Conservation (phyloP, 1,139 yeast species). For the Pneumocystis oryctolagi region DNA sequence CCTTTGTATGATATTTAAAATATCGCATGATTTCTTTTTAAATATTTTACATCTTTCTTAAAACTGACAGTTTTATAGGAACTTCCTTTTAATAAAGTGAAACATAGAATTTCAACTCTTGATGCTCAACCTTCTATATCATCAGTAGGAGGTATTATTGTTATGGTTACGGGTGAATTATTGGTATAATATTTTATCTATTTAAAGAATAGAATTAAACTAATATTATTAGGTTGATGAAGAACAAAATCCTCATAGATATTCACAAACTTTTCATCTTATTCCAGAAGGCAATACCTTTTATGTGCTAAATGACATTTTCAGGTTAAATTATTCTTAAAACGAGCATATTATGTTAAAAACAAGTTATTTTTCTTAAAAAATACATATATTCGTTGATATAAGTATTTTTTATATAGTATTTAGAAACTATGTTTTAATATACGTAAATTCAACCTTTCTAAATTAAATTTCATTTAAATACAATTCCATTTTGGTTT, state of each 20-base stretch:
- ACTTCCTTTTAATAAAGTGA: slow-evolving; percentile 82
- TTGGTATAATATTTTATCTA: slow-evolving; percentile 25
- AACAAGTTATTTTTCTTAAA: not conserved
- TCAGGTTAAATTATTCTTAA: slow-evolving; percentile 63
- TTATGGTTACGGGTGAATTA: slow-evolving; percentile 95
- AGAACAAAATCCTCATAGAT: slow-evolving; percentile 87
- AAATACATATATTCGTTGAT: not conserved
- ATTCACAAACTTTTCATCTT: slow-evolving; percentile 93
- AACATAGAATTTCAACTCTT: slow-evolving; percentile 80
- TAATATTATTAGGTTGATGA: slow-evolving; percentile 44
- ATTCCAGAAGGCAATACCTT: slow-evolving; percentile 83
- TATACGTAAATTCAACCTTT: too few relatives aligned
- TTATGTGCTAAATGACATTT: slow-evolving; percentile 89
- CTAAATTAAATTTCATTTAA: too few relatives aligned
- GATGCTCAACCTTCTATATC: slow-evolving; percentile 98
- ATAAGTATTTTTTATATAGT: too few relatives aligned
- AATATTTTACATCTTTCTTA: not conserved
- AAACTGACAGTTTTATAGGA: slow-evolving; percentile 22
- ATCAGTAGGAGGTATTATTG: slow-evolving; percentile 72
- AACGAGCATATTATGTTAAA: not conserved
- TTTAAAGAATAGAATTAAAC: not conserved
- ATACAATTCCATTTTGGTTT: too few relatives aligned
- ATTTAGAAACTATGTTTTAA: too few relatives aligned
- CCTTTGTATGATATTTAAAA: not conserved
- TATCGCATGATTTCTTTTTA: not conserved